These are phyloP conservation scores for Ogataea chonburiensis DNA, from an alignment of 805 yeast genomes.

Conservation along the genomic window DNA sequence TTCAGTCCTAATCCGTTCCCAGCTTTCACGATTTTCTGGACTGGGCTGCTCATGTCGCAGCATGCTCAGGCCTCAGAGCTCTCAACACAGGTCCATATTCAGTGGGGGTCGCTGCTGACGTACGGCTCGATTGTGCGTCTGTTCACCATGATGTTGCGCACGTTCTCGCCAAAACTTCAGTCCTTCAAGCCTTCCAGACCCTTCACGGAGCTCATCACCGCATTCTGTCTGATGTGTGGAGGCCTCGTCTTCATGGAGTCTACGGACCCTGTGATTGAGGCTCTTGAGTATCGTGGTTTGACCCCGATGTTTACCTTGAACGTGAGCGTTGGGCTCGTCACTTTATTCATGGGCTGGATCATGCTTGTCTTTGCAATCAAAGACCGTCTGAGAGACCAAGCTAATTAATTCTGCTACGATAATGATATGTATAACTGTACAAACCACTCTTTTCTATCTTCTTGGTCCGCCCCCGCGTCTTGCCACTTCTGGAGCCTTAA, in stretches of 20 bases:
- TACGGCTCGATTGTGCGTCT: conserved; percentile 78
- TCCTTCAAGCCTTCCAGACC: conserved; percentile 62
- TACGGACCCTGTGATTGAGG: conserved; percentile 80
- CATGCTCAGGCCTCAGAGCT: conserved; percentile 81
- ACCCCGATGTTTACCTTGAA: conserved; percentile 91
- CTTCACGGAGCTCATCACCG: conserved; percentile 76
- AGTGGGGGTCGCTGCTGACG: conserved; percentile 90
- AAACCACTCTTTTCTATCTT: conserved; percentile 4
- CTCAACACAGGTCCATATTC: conserved; percentile 79
- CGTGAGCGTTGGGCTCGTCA: conserved; percentile 73
- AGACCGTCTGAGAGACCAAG: conserved; percentile 41
- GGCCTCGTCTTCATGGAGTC: conserved; percentile 92
- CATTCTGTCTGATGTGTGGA: conserved; percentile 81
- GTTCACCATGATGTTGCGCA: conserved; percentile 56
- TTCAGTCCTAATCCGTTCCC: conserved; percentile 95
- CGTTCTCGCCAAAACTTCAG: conserved; percentile 39
- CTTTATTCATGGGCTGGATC: conserved; percentile 86
- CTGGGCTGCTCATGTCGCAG: conserved; percentile 92
- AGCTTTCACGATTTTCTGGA: conserved; percentile 89
- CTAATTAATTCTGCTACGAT: conserved; percentile 9
- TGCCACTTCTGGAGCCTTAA: conserved; percentile 80
- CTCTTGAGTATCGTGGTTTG: conserved; percentile 77
- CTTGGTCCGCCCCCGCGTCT: conserved; percentile 43
- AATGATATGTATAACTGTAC: conserved; percentile 2
- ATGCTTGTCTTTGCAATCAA: conserved; percentile 66